Base-by-base conservation (phyloP, 306 rosid genomes). In the Quercus berberidifolia region DNA sequence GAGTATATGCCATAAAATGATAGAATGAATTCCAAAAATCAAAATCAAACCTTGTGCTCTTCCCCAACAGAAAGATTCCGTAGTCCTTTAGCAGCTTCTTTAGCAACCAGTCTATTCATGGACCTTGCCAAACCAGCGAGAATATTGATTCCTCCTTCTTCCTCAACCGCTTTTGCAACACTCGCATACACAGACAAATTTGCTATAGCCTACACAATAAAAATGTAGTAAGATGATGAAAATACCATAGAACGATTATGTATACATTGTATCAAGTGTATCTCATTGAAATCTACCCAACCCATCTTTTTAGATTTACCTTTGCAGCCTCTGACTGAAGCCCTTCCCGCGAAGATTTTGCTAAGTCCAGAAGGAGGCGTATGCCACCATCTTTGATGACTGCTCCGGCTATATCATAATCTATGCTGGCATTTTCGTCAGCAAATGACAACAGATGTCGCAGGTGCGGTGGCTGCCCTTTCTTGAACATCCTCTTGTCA, bases 31-130 rank as follows among this genome's bases (percentile, higher is more conserved):
- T 57, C 73, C 79, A 83, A 41, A 73, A 76, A 74, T 74, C 25
- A 25, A 25, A 25, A 25, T 25, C 79, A 81, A 83, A 96, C 99
- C 92, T 96, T 96, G 83, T 96, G 99, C 79, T 96, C 99, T 82
- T 96, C 99, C 72, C 99, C 99, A 81, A 96, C 99, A 71, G 99
- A 96, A 75, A 96, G 99, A 85, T 96, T 96, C 99, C 99, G 93
- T 74, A 96, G 80, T 75, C 99, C 98, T 73, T 98, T 98, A 79
- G 99, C 99, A 87, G 99, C 99, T 85, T 96, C 99, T 89, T 96
- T 98, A 25, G 97, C 99, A 59, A 96, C 99, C 68, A 96, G 87
- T 83, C 94, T 91, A 90, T 93, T 96, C 91, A 88, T 90, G 78
- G 99, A 96, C 93, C 97, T 90, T 25, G 99, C 99, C 86, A 96